Evolutionary conservation across 2,329 filamentous ascomycete genomes (phyloP).

Genomic region (Pseudogymnoascus sp.): DNA sequence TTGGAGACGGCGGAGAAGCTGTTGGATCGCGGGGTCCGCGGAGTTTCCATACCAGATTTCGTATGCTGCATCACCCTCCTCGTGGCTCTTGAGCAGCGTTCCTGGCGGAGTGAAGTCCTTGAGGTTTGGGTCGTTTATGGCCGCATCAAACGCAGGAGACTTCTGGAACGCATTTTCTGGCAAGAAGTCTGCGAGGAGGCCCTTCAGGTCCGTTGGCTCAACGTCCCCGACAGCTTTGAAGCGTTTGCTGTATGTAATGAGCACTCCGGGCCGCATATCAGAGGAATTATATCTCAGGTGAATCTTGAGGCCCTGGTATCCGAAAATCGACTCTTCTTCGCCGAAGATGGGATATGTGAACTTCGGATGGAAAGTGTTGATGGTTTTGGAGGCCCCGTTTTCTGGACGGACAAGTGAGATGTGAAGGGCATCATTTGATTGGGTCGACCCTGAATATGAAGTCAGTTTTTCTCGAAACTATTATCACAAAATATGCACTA

Average conservation of each 20-base stretch:
- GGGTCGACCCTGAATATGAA: neutral
- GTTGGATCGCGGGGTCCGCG: conserved; percentile 59
- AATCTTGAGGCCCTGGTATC: conserved; percentile 76
- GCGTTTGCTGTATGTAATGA: conserved; percentile 64
- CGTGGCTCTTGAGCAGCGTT: conserved; percentile 57
- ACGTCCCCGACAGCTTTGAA: conserved; percentile 62
- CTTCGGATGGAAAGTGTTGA: conserved; percentile 69
- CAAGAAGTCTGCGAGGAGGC: conserved; percentile 48
- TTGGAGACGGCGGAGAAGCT: conserved; percentile 73
- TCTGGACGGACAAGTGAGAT: conserved; percentile 52
- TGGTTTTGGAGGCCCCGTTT: conserved; percentile 44
- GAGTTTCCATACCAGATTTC: conserved; percentile 81
- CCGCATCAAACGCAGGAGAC: neutral
- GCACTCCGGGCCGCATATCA: conserved; percentile 72
- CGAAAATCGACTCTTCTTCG: conserved; percentile 86
- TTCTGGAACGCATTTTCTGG: conserved; percentile 49
- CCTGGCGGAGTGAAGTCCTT: conserved; percentile 66
- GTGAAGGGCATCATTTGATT: conserved; percentile 21
- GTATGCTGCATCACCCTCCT: conserved; percentile 55
- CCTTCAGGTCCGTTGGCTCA: conserved; percentile 61
- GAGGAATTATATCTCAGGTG: conserved; percentile 58
- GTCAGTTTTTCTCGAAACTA: neutral
- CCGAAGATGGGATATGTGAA: conserved; percentile 92
- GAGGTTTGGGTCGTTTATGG: conserved; percentile 15
- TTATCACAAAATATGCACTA: neutral